Base-by-base conservation (phyloP, 2,329 filamentous ascomycete species). In the Nigrospora osmanthi region DNA sequence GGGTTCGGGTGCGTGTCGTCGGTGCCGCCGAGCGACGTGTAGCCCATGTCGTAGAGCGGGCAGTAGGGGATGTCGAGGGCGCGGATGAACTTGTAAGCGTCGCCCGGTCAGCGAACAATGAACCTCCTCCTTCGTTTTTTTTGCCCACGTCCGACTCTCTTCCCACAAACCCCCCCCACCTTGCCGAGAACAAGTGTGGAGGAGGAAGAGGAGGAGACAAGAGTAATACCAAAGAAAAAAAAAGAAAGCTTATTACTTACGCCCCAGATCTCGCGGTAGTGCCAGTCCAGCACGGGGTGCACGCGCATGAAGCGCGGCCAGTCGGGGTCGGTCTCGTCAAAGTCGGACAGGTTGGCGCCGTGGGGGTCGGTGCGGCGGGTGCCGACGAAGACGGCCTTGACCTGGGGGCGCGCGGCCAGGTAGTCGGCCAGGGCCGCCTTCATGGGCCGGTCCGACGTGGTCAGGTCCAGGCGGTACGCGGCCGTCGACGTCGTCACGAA, bases 281-380 rank as follows among this genome's bases (percentile, higher is more conserved):
- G 88, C 93, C 93, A 98, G 66, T 98, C 93, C 59, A 98, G 90
- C 11, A 98, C 87, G 0, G 93, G 91, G 65, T 98, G 89, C 48
- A 97, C 76, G 47, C 93, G 80, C 83, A 97, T 90, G 58, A 97
- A 95, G 37, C 75, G 70, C 33, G 93, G 93, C 93, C 93, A 98
- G 2, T 85, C 89, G 33, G 77, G 72, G 65, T 97, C 93, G 5
- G 93, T 98, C 42, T 76, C 78, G 60, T 95, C 87, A 60, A 97
- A 97, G 65, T 87, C 81, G 35, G 78, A 85, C 56, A 98, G 64
- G 14, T 75, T 71, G 54, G 81, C 82, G 39, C 91, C 89, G 62
- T 97, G 89, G 7, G 93, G 93, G 65, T 98, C 93, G 4, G 93
- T 96, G 54, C 93, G 76, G 45, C 93, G 73, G 2, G 93, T 95